phyloP scores from a whole-genome alignment of 1,284 basidiomycete genomes.

The Neolentinus lepideus region DNA sequence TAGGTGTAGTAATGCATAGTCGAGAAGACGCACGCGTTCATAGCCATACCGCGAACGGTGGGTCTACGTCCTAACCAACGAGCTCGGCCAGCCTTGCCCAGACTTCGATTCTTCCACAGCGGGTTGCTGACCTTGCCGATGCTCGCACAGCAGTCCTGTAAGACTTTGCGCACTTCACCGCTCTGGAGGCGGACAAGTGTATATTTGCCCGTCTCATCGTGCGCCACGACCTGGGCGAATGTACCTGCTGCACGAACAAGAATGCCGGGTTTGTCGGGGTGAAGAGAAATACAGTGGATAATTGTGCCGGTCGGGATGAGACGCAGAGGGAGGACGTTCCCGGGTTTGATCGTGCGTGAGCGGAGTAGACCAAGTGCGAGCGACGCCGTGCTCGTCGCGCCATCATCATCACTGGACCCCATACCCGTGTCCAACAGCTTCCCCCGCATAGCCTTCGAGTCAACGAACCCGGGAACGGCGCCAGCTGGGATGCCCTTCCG shows the following conservation, averaged over 20 bases:
- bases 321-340: conserved; percentile 89
- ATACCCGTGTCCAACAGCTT: conserved; percentile 31
- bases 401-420: conserved; percentile 3
- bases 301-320: conserved; percentile 91
- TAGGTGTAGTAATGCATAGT: neutral
- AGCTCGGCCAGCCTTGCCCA: conserved; percentile 90
- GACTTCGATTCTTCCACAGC: conserved; percentile 76
- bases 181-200: conserved; percentile 85
- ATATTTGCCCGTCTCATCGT: conserved; percentile 65
- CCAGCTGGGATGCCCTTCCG: conserved; percentile 75
- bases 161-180: conserved; percentile 87
- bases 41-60: conserved; percentile 92
- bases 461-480: conserved; percentile 60
- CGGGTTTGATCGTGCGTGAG: conserved; percentile 80
- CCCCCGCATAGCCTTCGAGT: conserved; percentile 35
- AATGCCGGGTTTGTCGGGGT: conserved; percentile 71
- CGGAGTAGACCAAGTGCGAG: conserved; percentile 86
- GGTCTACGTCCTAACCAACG: conserved; percentile 89
- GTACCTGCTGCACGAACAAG: conserved; percentile 90
- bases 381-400: conserved; percentile 32
- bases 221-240: conserved; percentile 76
- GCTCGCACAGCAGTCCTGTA: conserved; percentile 82
- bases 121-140: conserved; percentile 92
- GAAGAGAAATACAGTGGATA: conserved; percentile 82
- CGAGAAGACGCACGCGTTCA: conserved; percentile 76